A percentile compares a stretch with the other conserved stretches of the same genome.
phyloP scores from a whole-genome alignment of 192 early-diverging fungal species.

The Ambispora gerdemannii region DNA sequence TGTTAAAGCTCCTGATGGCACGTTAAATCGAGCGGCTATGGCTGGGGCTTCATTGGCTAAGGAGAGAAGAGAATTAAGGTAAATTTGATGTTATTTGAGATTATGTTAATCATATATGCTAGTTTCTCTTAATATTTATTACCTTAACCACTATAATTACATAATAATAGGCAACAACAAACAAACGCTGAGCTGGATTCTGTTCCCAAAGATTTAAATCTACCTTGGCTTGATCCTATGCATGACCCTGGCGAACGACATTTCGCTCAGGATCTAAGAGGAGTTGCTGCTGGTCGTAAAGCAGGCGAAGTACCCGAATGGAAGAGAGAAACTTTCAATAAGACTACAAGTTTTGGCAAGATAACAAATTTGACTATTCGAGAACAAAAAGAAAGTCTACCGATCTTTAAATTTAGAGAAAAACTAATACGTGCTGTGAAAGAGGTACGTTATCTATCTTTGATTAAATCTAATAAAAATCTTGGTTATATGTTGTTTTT shows the following conservation, averaged over 20 bases:
- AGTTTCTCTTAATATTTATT: neutral
- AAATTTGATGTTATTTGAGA: no score
- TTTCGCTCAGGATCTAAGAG: conserved; percentile 91
- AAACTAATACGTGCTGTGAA: conserved; percentile 77
- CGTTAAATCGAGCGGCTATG: conserved; percentile 92
- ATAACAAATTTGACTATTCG: conserved; percentile 81
- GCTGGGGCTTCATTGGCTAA: conserved; percentile 89
- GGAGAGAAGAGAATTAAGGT: conserved; percentile 79
- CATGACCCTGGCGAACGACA: conserved; percentile 81
- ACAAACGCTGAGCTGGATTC: conserved; percentile 73
- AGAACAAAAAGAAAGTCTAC: conserved; percentile 83
- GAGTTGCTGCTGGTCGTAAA: conserved; percentile 58
- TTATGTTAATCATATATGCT: neutral
- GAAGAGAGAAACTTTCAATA: conserved; percentile 78
- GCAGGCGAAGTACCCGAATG: conserved; percentile 82
- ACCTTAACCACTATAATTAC: conserved; percentile 31
- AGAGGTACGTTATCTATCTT: conserved; percentile 36
- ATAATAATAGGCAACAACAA: conserved; percentile 67
- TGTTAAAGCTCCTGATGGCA: conserved; percentile 96
- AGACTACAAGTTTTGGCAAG: conserved; percentile 87
- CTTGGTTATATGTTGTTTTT: no score
- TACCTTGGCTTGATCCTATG: conserved; percentile 94
- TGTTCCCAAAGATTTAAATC: conserved; percentile 81
- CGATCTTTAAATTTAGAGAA: conserved; percentile 79
- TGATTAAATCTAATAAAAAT: neutral